A percentile compares a stretch with the other conserved stretches of the same genome.
These are phyloP conservation scores for Claviceps purpurea DNA, from an alignment of 2,329 filamentous ascomycete genomes.

Conservation along the genomic window DNA sequence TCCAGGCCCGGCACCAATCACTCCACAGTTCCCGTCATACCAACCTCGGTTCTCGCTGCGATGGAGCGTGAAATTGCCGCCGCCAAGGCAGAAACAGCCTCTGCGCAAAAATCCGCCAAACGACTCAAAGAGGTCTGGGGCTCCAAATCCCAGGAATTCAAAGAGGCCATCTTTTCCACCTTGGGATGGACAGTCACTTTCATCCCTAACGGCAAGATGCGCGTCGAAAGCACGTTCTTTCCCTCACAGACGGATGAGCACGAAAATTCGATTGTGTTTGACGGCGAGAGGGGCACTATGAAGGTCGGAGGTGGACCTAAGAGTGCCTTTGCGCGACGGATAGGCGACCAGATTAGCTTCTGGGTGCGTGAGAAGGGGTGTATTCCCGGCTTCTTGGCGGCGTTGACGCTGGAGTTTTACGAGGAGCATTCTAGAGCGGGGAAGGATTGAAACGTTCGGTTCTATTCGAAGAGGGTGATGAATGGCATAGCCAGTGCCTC, in stretches of 20 bases:
- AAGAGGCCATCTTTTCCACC: conserved; percentile 82
- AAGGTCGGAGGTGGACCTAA: conserved; percentile 87
- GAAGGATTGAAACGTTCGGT: neutral
- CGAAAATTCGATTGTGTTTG: conserved; percentile 68
- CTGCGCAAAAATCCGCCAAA: conserved; percentile 68
- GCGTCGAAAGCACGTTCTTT: conserved; percentile 76
- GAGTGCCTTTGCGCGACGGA: conserved; percentile 74
- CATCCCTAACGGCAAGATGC: conserved; percentile 91
- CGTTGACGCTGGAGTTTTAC: conserved; percentile 85
- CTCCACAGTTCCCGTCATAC: conserved; percentile 50
- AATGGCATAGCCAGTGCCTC: neutral
- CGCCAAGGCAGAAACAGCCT: conserved; percentile 52
- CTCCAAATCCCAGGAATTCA: conserved; percentile 84
- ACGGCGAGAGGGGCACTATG: conserved; percentile 92
- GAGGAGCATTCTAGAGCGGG: conserved; percentile 41
- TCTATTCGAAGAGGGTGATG: neutral
- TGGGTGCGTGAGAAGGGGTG: conserved; percentile 92
- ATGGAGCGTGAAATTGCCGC: conserved; percentile 64
- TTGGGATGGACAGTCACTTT: conserved; percentile 93
- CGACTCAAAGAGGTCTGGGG: conserved; percentile 89
- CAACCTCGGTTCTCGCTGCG: conserved; percentile 61
- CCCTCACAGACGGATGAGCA: conserved; percentile 56
- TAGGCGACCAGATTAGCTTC: conserved; percentile 77
- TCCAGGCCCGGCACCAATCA: conserved; percentile 24
- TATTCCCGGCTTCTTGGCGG: conserved; percentile 85